These are phyloP conservation scores for Paecilomyces niveus DNA, from an alignment of 2,329 filamentous ascomycete species.

Conservation along the genomic window DNA sequence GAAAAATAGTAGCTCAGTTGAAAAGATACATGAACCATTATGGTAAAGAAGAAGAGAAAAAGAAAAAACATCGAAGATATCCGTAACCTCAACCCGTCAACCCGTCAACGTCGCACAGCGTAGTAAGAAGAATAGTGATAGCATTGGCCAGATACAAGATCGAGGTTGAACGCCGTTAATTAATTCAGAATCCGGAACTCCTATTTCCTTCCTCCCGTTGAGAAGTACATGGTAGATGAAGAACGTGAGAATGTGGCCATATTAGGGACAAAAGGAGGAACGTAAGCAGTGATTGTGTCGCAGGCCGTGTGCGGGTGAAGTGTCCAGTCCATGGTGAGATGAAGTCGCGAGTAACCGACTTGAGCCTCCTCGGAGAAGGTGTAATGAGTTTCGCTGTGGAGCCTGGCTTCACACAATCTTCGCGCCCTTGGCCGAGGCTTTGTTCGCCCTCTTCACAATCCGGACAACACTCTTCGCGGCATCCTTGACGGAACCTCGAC, in stretches of 20 bases:
- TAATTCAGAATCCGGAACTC: neutral
- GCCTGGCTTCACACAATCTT: neutral
- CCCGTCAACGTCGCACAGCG: neutral
- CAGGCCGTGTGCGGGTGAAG: neutral
- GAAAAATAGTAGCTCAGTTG: neutral
- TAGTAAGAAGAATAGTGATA: neutral
- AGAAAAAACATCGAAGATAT: neutral
- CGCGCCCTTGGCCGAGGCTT: neutral
- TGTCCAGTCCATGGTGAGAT: neutral
- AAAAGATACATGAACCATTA: neutral
- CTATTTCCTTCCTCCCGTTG: neutral
- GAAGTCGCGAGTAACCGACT: neutral
- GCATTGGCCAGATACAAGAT: neutral
- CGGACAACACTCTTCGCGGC: constrained; percentile 11
- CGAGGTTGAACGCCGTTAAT: neutral
- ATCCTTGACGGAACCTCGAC: constrained; percentile 10
- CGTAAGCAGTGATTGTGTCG: neutral
- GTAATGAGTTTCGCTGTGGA: neutral
- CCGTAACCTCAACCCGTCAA: neutral
- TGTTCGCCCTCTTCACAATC: constrained; percentile 10
- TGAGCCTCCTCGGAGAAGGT: neutral
- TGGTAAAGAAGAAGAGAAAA: neutral
- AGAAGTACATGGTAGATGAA: neutral
- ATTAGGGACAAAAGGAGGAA: neutral
- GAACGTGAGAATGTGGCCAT: neutral